These are phyloP conservation scores for Quercus bicolor DNA, from an alignment of 306 rosid genomes.

Conservation along the genomic window DNA sequence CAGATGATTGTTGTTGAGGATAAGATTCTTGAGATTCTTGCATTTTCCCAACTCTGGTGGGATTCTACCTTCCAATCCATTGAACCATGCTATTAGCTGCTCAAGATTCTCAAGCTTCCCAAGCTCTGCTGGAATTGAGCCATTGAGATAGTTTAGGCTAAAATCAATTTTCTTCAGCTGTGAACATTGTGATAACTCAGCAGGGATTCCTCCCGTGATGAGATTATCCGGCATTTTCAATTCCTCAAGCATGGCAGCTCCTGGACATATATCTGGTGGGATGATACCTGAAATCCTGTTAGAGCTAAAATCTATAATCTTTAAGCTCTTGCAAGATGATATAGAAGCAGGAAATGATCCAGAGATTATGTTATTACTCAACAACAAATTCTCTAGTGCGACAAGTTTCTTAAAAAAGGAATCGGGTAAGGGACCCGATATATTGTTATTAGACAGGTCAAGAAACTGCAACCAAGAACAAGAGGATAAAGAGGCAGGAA, in stretches of 20 bases:
- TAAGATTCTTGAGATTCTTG: conserved; percentile 80
- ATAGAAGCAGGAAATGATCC: conserved; percentile 76
- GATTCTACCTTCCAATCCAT: conserved; percentile 75
- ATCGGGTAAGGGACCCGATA: conserved; percentile 69
- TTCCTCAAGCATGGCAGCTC: conserved; percentile 77
- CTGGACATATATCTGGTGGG: conserved; percentile 79
- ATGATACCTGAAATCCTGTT: conserved; percentile 68
- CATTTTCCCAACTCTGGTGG: conserved; percentile 88
- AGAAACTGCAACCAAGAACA: conserved; percentile 63
- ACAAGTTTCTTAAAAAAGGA: conserved; percentile 58
- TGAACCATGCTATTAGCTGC: conserved; percentile 94
- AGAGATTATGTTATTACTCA: conserved; percentile 72
- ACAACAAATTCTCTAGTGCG: conserved; percentile 59
- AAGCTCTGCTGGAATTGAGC: conserved; percentile 88
- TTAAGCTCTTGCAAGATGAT: conserved; percentile 68
- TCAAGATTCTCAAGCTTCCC: conserved; percentile 76
- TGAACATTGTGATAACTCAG: conserved; percentile 63
- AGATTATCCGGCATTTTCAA: conserved; percentile 86
- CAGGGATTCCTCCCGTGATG: conserved; percentile 66
- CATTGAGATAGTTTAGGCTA: conserved; percentile 78
- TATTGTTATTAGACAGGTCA: conserved; percentile 83
- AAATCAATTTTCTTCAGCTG: conserved; percentile 84
- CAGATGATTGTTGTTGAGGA: conserved; percentile 71
- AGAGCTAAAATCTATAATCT: conserved; percentile 81
- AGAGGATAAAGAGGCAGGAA: conserved; percentile 64